Conservation (phyloP, 805 yeast genomes). For the Candida tammaniensis region DNA sequence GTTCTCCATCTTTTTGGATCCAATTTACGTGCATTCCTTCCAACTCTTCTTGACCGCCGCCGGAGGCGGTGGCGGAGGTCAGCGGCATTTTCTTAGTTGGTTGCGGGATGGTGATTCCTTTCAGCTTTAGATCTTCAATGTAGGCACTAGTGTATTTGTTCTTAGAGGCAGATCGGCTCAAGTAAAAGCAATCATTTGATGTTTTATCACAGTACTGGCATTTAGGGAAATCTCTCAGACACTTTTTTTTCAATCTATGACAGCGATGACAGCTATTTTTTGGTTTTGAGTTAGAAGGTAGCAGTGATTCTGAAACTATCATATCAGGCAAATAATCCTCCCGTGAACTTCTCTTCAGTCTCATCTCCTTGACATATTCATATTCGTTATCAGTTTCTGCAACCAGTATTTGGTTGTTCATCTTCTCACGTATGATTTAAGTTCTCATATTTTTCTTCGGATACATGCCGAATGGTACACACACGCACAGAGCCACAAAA, state of each 20-base stretch:
- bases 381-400: no score
- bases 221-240: constrained; percentile 35
- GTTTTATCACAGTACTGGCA: constrained; percentile 37
- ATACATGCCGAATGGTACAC: no score
- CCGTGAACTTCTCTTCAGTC: constrained; percentile 6
- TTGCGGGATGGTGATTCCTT: not conserved
- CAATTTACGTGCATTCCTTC: constrained; percentile 7
- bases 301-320: not conserved
- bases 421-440: no score
- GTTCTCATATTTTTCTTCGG: no score
- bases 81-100: not conserved
- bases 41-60: no score
- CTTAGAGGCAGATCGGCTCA: not conserved
- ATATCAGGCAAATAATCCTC: constrained; percentile 7
- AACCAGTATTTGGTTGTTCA: no score
- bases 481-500: no score
- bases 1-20: constrained; percentile 9
- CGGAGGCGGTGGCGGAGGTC: no score
- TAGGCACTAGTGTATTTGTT: no score
- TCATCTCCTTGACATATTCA: no score
- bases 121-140: not conserved
- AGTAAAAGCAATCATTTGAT: constrained; percentile 35
- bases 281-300: constrained; percentile 1
- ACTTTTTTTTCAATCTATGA: constrained; percentile 41
- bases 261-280: constrained; percentile 14